Evolutionary conservation across 176 grass and related monocot genomes (phyloP), one percentile per base, ranked within the genome.

Genomic region (Paspalum notatum): DNA sequence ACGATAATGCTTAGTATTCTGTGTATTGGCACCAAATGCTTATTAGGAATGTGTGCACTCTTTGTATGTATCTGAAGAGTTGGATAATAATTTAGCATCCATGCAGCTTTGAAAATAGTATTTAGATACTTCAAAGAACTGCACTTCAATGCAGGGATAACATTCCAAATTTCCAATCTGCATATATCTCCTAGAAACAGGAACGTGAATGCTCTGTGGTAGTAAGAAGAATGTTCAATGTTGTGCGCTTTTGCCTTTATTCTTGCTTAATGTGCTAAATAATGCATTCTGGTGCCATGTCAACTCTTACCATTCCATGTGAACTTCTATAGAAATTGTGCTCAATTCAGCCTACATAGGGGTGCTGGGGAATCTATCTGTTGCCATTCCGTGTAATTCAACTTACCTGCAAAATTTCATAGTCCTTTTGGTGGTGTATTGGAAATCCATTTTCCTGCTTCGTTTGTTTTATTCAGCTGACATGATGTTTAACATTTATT

Each of bases 401-500:
- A 18, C 62, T 43, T 66, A 22, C 40, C 25, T 51, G 42, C 42
- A 2, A 76, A 56, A 12, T 21, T 68, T 25, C 48, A 45, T 22
- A 74, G 45, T 52, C 68, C 25, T 32, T 78, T 27, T 50, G 22
- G 37, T 87, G 78, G 27, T 51, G 21, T 68, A 38, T 53, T 10
- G 10, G 2, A 41, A 62, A 77, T 76, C 1, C 24, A n/a, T 24
- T 70, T 69, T 61, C 12, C 9, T 12, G 8, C 5, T 61, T 82
- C 26, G 11, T 18, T 63, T 62, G 37, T 84, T 39, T 21, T 56
- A 22, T 68, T 57, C 44, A 48, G 24, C 43, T 80, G 75, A 66
- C 52, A 54, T 61, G 49, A 41, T 17, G 1, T 66, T 40, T 18
- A 62, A 80, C 79, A 85, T 83, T 87, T 37, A 3, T 83, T 83